Percentiles rank a stretch among this genome's conserved stretches.
Conservation (phyloP, 306 rosid species). For the Calophaca sinica region DNA sequence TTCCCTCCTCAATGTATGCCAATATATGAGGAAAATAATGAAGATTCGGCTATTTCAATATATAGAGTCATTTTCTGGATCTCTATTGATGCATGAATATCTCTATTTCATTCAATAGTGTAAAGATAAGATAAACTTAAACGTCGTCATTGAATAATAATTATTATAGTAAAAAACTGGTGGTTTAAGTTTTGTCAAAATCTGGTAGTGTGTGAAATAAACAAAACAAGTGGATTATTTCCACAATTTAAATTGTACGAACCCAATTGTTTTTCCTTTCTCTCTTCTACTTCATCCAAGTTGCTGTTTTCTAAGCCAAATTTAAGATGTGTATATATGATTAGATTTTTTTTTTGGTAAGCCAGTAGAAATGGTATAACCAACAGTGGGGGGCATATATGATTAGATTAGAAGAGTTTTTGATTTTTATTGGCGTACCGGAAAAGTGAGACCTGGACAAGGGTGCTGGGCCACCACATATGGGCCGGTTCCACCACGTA, state of each 20-base stretch:
- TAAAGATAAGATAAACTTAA: neutral
- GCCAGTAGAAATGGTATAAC: no score
- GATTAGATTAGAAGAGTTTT: no score
- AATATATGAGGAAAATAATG: neutral
- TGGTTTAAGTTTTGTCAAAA: neutral
- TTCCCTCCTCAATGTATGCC: conserved; percentile 14
- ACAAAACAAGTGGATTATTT: no score
- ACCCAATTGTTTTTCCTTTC: neutral
- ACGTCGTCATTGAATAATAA: neutral
- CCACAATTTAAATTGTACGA: neutral
- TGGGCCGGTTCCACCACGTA: conserved; percentile 94
- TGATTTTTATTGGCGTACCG: conserved; percentile 48
- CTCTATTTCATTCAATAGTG: neutral
- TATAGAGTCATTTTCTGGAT: neutral
- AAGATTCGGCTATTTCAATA: neutral
- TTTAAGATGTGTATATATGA: no score
- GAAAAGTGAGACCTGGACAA: conserved; percentile 88
- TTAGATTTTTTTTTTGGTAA: no score
- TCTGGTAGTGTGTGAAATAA: neutral
- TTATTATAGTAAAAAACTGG: neutral
- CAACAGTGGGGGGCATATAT: no score
- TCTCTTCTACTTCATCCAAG: neutral
- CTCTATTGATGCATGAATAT: conserved; percentile 4
- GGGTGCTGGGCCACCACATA: conserved; percentile 95
- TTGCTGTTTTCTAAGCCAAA: neutral